These are phyloP conservation scores for Mucor indicus DNA, from an alignment of 371 early-diverging fungal species.

Conservation along the genomic window DNA sequence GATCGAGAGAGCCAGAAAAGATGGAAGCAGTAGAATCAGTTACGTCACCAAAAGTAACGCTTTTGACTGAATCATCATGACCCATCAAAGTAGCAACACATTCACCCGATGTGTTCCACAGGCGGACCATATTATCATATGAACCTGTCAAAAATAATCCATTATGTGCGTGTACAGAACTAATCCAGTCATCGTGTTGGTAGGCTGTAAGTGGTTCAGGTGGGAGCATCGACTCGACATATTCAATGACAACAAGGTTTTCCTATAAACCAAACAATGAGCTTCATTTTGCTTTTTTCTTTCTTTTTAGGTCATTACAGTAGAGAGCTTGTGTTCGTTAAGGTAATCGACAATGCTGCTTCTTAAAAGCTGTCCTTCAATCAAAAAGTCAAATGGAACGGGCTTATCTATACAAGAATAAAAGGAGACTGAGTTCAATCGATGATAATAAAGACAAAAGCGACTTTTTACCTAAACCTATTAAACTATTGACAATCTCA, in stretches of 20 bases:
- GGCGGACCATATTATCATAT: conserved; percentile 79
- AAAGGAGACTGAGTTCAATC: neutral
- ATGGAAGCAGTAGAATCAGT: conserved; percentile 12
- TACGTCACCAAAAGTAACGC: conserved; percentile 36
- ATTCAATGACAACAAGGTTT: conserved; percentile 85
- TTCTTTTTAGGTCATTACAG: conserved; percentile 44
- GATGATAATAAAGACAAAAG: neutral
- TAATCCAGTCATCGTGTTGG: conserved; percentile 94
- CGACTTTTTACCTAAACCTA: conserved; percentile 48
- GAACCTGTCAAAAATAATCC: conserved; percentile 73
- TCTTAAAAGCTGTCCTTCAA: conserved; percentile 84
- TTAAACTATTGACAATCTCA: conserved; percentile 87
- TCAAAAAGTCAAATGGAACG: conserved; percentile 89
- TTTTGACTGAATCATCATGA: conserved; percentile 75
- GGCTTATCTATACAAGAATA: conserved; percentile 58
- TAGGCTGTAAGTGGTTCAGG: conserved; percentile 73
- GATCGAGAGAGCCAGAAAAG: conserved; percentile 49
- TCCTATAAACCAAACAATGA: conserved; percentile 59
- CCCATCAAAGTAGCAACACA: conserved; percentile 67
- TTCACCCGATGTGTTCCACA: conserved; percentile 80
- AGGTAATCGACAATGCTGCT: conserved; percentile 76
- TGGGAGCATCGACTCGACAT: conserved; percentile 86
- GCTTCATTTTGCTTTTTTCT: neutral
- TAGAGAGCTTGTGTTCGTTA: conserved; percentile 66
- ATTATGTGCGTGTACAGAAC: conserved; percentile 59